phyloP scores from a whole-genome alignment of 2,329 filamentous ascomycete genomes.

The Apiospora malaysiana region DNA sequence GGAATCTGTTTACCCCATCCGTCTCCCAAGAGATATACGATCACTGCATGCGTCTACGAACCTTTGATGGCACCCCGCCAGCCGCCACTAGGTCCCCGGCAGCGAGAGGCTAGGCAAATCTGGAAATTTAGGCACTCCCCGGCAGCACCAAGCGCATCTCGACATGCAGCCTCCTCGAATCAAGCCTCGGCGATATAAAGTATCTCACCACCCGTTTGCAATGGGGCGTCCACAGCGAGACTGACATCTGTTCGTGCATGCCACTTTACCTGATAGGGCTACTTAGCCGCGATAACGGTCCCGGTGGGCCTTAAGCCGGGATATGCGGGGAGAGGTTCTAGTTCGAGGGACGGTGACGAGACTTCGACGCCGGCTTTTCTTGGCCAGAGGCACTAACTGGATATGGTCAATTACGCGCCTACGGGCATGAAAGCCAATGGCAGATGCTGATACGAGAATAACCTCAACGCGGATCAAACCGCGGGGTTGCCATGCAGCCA shows the following conservation, averaged over 20 bases:
- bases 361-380: not conserved
- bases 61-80: not conserved
- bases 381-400: not conserved
- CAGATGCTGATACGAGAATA: not conserved
- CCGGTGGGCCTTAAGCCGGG: not conserved
- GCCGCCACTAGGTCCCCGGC: not conserved
- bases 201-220: not conserved
- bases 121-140: constrained; percentile 21
- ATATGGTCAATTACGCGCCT: constrained; percentile 20
- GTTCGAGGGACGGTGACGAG: not conserved
- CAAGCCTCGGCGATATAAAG: not conserved
- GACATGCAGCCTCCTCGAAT: not conserved
- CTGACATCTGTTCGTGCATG: constrained; percentile 12
- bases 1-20: not conserved
- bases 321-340: not conserved
- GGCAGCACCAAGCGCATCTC: not conserved
- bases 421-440: not conserved
- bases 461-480: not conserved
- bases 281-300: constrained; percentile 18
- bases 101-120: not conserved
- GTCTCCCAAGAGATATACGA: too few species aligned
- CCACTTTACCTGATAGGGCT: constrained; percentile 1
- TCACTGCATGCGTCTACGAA: not conserved
- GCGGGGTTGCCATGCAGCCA: not conserved
- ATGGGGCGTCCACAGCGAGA: not conserved